phyloP scores from a whole-genome alignment of 768 basidiomycete species.

The Pleurotus ostreatus region DNA sequence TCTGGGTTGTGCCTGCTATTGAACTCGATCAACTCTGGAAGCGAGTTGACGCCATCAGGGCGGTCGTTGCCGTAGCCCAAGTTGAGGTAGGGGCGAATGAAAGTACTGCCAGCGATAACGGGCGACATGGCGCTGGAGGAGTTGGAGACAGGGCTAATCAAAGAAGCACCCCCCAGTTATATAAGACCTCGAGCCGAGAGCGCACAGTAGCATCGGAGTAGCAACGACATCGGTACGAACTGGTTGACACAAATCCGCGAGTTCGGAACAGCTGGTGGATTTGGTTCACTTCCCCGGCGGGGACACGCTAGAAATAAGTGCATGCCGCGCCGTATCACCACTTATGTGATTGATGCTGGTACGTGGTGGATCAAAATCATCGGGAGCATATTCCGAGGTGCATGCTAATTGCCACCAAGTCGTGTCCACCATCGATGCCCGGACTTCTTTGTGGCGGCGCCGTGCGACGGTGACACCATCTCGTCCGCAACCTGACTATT shows the following conservation, averaged over 20 bases:
- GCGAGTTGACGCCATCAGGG: conserved; percentile 25
- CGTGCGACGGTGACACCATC: not conserved
- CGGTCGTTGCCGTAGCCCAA: conserved; percentile 25
- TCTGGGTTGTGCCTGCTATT: conserved; percentile 28
- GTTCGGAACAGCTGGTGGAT: conserved; percentile 2
- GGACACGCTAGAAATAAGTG: not conserved
- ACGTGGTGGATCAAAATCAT: not conserved
- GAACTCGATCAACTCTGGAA: conserved; percentile 35
- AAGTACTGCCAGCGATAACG: conserved; percentile 19
- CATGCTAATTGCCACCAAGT: not conserved
- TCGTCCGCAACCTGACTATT: not conserved
- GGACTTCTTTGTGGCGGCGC: not conserved
- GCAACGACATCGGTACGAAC: not conserved
- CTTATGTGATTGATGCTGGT: not conserved
- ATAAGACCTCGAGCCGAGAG: not conserved
- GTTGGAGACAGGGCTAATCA: not conserved
- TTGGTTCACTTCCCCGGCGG: not conserved
- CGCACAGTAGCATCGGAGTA: not conserved
- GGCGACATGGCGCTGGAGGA: conserved; percentile 16
- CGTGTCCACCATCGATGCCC: not conserved
- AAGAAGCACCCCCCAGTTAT: not conserved
- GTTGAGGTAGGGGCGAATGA: conserved; percentile 33
- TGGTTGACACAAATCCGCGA: not conserved
- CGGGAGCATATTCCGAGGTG: not conserved
- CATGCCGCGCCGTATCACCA: not conserved